Conservation (phyloP, 306 rosid species). For the Lathyrus tuberosus region DNA sequence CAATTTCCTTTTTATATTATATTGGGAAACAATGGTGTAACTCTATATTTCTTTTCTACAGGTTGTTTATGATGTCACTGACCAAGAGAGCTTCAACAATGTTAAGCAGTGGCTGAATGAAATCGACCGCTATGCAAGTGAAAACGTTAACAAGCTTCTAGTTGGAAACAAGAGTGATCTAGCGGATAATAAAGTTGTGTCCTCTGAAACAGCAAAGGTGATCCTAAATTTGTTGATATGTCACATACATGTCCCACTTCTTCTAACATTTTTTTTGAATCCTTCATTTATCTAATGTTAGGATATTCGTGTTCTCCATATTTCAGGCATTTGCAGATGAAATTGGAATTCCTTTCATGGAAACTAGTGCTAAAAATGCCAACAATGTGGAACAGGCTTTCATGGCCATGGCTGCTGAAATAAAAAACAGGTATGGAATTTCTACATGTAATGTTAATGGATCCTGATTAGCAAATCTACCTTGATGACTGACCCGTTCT, state of each 20-base stretch:
- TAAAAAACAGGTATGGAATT: slow-evolving; percentile 63
- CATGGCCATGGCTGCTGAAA: slow-evolving; percentile 89
- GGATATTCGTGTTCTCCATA: slow-evolving; percentile 34
- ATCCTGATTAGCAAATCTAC: not conserved
- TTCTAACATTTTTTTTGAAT: slow-evolving; percentile 6
- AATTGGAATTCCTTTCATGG: slow-evolving; percentile 83
- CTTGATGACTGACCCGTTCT: slow-evolving; percentile 12
- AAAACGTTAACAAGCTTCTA: slow-evolving; percentile 77
- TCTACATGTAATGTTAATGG: slow-evolving; percentile 19
- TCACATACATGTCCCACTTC: slow-evolving; percentile 7
- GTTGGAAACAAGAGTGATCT: slow-evolving; percentile 77
- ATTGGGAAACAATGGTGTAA: slow-evolving; percentile 35
- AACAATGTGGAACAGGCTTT: slow-evolving; percentile 78
- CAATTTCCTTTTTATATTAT: slow-evolving; percentile 9
- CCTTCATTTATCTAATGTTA: slow-evolving; percentile 5
- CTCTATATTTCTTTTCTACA: slow-evolving; percentile 31
- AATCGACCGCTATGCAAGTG: slow-evolving; percentile 85
- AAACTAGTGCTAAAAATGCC: slow-evolving; percentile 80
- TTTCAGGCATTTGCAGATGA: slow-evolving; percentile 79
- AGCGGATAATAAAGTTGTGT: slow-evolving; percentile 72
- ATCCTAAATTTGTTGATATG: slow-evolving; percentile 19
- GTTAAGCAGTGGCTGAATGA: slow-evolving; percentile 84
- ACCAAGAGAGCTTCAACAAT: slow-evolving; percentile 82
- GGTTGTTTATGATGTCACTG: slow-evolving; percentile 87
- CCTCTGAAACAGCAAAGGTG: slow-evolving; percentile 74